Conservation (phyloP, 495 filamentous ascomycete genomes). For the Aspergillus ostianus region DNA sequence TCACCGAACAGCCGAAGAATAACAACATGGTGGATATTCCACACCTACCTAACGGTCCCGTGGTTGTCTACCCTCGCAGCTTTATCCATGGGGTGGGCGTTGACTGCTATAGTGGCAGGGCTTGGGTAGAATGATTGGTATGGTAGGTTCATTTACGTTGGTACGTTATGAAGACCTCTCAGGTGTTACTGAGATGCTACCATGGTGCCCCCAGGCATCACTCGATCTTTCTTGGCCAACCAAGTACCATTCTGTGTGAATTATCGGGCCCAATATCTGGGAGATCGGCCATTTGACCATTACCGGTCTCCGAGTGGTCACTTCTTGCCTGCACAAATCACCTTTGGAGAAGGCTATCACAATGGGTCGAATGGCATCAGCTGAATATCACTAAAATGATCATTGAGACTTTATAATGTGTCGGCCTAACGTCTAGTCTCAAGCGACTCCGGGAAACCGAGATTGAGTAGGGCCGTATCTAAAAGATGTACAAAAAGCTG, state of each 20-base stretch:
- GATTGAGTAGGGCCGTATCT: constrained; percentile 1
- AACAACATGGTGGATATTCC: constrained; percentile 82
- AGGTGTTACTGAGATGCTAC: no score
- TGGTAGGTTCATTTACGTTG: constrained; percentile 78
- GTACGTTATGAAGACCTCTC: no score
- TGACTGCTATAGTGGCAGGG: constrained; percentile 72
- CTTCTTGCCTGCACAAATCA: constrained; percentile 79
- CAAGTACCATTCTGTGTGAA: constrained; percentile 95
- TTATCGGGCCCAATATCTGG: constrained; percentile 88
- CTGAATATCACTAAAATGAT: constrained; percentile 91
- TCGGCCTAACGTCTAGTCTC: constrained; percentile 79
- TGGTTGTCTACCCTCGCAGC: constrained; percentile 86
- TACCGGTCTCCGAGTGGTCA: constrained; percentile 86
- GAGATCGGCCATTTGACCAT: constrained; percentile 89
- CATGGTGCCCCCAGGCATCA: constrained; percentile 56
- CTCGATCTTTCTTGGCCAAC: constrained; percentile 86
- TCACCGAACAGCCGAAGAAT: constrained; percentile 67
- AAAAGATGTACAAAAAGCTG: neutral
- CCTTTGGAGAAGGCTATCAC: constrained; percentile 89
- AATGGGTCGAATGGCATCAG: constrained; percentile 87
- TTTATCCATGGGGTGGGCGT: constrained; percentile 72
- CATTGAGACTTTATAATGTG: constrained; percentile 79
- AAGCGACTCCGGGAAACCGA: constrained; percentile 43
- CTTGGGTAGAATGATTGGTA: constrained; percentile 75
- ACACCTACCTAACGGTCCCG: constrained; percentile 78